Percentiles rank a stretch among this genome's conserved stretches.
These are phyloP conservation scores for Diaporthe citri DNA, from an alignment of 2,329 filamentous ascomycete genomes.

Conservation along the genomic window DNA sequence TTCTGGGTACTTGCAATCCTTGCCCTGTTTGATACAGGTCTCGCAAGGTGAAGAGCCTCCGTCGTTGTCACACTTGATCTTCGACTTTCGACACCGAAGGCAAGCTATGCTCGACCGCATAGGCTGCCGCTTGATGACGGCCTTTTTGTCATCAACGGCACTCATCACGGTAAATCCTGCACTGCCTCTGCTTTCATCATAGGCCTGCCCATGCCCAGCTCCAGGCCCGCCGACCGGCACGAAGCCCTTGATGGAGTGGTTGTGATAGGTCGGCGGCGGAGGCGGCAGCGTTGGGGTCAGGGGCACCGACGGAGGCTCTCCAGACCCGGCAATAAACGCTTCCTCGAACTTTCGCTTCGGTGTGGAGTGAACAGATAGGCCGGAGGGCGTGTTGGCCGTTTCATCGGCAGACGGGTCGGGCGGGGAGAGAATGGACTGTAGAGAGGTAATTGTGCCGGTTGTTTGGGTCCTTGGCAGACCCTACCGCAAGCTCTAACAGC, in stretches of 20 bases:
- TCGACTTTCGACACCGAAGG: constrained; percentile 80
- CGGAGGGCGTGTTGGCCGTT: constrained; percentile 47
- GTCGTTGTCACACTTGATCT: constrained; percentile 88
- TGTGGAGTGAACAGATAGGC: constrained; percentile 45
- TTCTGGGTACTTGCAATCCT: constrained; percentile 80
- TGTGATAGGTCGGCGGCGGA: constrained; percentile 43
- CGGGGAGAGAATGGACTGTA: constrained; percentile 65
- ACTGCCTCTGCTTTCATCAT: constrained; percentile 45
- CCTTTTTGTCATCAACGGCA: constrained; percentile 55
- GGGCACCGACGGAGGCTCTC: constrained; percentile 45
- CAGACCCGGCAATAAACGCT: constrained; percentile 49
- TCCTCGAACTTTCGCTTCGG: constrained; percentile 55
- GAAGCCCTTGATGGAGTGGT: constrained; percentile 38
- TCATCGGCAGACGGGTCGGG: constrained; percentile 57
- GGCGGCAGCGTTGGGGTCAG: constrained; percentile 46
- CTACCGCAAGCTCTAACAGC: constrained; percentile 42
- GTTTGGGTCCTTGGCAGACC: constrained; percentile 55
- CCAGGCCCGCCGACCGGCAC: constrained; percentile 32
- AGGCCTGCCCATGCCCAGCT: constrained; percentile 32
- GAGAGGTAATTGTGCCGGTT: constrained; percentile 63
- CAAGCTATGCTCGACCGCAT: constrained; percentile 88
- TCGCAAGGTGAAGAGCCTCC: constrained; percentile 80
- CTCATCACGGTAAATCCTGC: constrained; percentile 48
- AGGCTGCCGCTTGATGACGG: constrained; percentile 60
- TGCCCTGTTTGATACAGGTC: constrained; percentile 77